Evolutionary conservation across 371 early-diverging fungal genomes (phyloP).

Genomic region (Actinomucor elegans): DNA sequence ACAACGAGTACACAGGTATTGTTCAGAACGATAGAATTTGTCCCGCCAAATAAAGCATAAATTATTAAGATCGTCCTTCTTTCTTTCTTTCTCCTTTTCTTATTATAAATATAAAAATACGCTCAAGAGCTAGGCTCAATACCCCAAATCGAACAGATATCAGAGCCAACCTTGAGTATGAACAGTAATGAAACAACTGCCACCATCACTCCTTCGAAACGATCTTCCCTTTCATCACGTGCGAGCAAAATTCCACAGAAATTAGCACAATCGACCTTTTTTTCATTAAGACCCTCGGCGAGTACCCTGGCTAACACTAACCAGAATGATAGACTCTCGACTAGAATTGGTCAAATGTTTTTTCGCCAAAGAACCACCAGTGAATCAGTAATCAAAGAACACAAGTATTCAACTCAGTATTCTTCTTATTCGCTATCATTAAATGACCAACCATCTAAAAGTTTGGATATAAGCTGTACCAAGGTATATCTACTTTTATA

Average conservation of each 20-base stretch:
- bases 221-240: conserved; percentile 22
- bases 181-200: conserved; percentile 9
- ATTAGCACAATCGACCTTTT: conserved; percentile 18
- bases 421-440: not conserved
- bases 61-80: conserved; percentile 8
- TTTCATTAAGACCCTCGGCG: conserved; percentile 14
- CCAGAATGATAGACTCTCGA: conserved; percentile 4
- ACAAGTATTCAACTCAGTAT: conserved; percentile 2
- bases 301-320: conserved; percentile 6
- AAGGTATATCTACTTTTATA: too few relatives aligned
- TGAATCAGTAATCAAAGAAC: conserved; percentile 6
- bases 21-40: not conserved
- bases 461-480: conserved; percentile 2
- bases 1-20: not conserved
- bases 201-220: not conserved
- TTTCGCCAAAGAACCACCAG: conserved; percentile 11
- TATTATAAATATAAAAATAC: not conserved
- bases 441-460: not conserved
- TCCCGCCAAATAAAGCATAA: conserved; percentile 15
- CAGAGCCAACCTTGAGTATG: too few relatives aligned
- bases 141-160: too few relatives aligned
- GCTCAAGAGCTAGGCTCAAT: not conserved
- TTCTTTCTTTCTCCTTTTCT: not conserved
- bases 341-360: conserved; percentile 16
- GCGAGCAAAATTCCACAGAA: conserved; percentile 27